A percentile compares a stretch with the other conserved stretches of the same genome.
These are phyloP conservation scores for Pyronema omphalodes DNA, from an alignment of 495 filamentous ascomycete genomes.

Conservation along the genomic window DNA sequence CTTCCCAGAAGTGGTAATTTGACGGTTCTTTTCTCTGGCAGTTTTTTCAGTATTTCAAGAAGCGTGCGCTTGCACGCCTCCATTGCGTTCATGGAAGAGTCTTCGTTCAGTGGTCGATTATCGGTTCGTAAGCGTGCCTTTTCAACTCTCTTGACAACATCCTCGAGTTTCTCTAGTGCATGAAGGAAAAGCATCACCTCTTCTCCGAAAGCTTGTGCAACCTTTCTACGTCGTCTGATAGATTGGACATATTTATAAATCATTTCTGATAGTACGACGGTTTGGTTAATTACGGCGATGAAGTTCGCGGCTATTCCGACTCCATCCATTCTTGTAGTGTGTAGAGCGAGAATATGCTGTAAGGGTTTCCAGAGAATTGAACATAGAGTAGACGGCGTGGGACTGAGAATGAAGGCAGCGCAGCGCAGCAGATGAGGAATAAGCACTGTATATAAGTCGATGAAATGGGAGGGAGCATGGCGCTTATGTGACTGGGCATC, in stretches of 20 bases:
- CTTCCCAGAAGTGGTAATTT: no score
- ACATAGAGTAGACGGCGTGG: no score
- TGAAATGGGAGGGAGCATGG: no score
- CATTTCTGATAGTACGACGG: not conserved
- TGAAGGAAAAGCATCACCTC: not conserved
- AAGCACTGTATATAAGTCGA: no score
- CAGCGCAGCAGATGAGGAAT: no score
- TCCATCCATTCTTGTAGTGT: not conserved
- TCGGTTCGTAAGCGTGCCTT: not conserved
- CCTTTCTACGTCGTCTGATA: not conserved
- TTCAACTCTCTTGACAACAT: not conserved
- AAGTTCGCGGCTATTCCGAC: not conserved
- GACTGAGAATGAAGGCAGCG: no score
- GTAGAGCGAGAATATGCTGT: no score
- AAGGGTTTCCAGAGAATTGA: no score
- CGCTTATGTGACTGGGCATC: no score
- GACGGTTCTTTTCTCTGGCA: no score
- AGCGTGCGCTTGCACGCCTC: not conserved
- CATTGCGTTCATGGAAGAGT: not conserved
- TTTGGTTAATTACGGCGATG: not conserved
- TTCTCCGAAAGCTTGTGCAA: not conserved
- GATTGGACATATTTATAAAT: not conserved
- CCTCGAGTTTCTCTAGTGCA: not conserved
- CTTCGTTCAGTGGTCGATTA: not conserved
- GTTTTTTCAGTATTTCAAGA: no score